phyloP scores from a whole-genome alignment of 352 stramenopile genomes.

The Globisporangium acanthophoron region DNA sequence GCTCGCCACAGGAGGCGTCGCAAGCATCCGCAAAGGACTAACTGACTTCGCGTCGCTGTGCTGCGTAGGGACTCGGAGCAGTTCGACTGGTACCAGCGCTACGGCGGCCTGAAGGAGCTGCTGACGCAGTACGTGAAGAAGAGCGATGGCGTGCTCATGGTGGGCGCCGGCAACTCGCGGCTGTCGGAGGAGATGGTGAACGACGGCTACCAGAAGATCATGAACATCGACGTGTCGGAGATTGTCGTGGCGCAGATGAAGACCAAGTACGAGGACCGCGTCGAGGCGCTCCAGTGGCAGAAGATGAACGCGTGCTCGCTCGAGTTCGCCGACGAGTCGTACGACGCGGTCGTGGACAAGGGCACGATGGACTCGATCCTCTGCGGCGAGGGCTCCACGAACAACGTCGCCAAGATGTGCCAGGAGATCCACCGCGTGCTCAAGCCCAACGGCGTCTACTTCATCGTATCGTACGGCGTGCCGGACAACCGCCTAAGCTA shows the following conservation, averaged over 20 bases:
- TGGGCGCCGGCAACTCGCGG: conserved; percentile 91
- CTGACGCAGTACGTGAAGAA: conserved; percentile 93
- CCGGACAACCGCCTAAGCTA: conserved; percentile 95
- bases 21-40: background rate
- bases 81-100: conserved; percentile 94
- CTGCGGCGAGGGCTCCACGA: conserved; percentile 93
- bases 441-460: conserved; percentile 93
- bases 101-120: conserved; percentile 88
- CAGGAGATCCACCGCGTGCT: conserved; percentile 92
- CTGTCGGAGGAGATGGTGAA: conserved; percentile 96
- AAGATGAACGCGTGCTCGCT: conserved; percentile 94
- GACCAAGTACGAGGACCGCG: conserved; percentile 90
- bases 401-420: conserved; percentile 95
- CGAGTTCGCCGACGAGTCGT: conserved; percentile 93
- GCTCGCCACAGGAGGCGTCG: too few relatives aligned
- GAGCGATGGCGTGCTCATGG: conserved; percentile 91
- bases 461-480: conserved; percentile 94
- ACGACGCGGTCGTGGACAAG: conserved; percentile 94
- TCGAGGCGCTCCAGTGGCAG: conserved; percentile 89
- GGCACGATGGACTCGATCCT: conserved; percentile 95
- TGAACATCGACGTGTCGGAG: conserved; percentile 95
- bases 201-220: conserved; percentile 92
- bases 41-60: background rate
- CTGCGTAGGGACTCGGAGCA: conserved; percentile 83
- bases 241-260: conserved; percentile 94